Conservation (phyloP, 352 stramenopile genomes). For the Globisporangium echinulatum region DNA sequence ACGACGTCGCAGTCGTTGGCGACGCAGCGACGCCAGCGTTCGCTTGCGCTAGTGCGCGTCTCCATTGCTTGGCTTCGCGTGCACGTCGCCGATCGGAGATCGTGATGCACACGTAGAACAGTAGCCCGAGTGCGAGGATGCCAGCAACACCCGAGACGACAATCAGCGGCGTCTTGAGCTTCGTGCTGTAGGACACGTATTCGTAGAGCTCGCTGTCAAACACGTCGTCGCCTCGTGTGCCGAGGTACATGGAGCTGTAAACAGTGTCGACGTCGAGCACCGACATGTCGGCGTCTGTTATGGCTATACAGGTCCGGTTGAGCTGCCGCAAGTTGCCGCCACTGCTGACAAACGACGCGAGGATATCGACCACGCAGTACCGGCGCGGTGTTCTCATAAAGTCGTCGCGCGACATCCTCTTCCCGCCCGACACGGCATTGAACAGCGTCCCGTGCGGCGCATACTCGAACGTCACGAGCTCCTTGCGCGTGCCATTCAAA, state of each 20-base stretch:
- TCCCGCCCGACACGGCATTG: background rate
- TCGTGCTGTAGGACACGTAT: background rate
- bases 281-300: background rate
- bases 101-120: background rate
- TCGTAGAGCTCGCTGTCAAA: background rate
- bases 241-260: background rate
- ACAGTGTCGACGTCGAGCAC: background rate
- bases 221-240: background rate
- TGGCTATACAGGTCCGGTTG: background rate
- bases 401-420: background rate
- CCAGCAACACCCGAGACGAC: background rate
- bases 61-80: background rate
- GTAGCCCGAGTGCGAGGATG: background rate
- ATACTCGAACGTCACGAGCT: slow-evolving; percentile 42
- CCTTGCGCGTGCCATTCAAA: slow-evolving; percentile 27
- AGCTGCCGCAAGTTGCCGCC: background rate
- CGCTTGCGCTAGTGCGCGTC: background rate
- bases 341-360: background rate
- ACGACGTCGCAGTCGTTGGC: background rate
- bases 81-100: too few species aligned
- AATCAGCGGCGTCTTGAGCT: slow-evolving; percentile 1
- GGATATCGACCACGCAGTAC: background rate
- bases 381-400: background rate
- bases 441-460: slow-evolving; percentile 29
- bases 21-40: background rate